These are phyloP conservation scores for Grifola frondosa DNA, from an alignment of 1,284 basidiomycete species.

Conservation along the genomic window DNA sequence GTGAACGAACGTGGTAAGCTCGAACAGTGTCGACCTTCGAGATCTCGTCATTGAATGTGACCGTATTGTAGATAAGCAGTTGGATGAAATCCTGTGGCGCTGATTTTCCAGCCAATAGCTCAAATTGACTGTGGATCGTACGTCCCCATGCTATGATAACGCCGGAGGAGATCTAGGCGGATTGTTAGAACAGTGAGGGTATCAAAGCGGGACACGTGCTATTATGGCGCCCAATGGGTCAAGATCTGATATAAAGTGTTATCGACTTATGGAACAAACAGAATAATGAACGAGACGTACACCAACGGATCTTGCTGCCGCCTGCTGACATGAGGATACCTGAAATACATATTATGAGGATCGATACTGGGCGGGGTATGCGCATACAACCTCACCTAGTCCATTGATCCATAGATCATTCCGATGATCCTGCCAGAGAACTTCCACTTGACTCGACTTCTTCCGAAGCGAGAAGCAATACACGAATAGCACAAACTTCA, in stretches of 20 bases:
- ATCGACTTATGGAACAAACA: not conserved
- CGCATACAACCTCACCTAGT: slow-evolving; percentile 49
- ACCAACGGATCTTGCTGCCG: slow-evolving; percentile 84
- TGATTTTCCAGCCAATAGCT: slow-evolving; percentile 86
- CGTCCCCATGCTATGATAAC: slow-evolving; percentile 78
- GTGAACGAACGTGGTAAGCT: slow-evolving; percentile 72
- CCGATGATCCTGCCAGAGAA: slow-evolving; percentile 93
- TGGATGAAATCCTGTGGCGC: slow-evolving; percentile 89
- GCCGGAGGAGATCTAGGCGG: slow-evolving; percentile 66
- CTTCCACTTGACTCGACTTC: slow-evolving; percentile 84
- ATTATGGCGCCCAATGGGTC: slow-evolving; percentile 80
- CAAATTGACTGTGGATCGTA: slow-evolving; percentile 81
- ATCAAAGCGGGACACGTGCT: slow-evolving; percentile 39
- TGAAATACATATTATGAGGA: slow-evolving; percentile 36
- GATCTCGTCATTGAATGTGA: slow-evolving; percentile 85
- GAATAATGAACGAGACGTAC: slow-evolving; percentile 42
- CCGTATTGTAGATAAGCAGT: slow-evolving; percentile 88
- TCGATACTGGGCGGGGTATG: not conserved
- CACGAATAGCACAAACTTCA: slow-evolving; percentile 83
- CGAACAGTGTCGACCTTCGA: slow-evolving; percentile 84
- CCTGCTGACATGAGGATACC: slow-evolving; percentile 88
- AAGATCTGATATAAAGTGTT: slow-evolving; percentile 44
- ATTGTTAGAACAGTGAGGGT: not conserved
- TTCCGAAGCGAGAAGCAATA: slow-evolving; percentile 81
- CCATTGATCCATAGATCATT: slow-evolving; percentile 85